Conservation (phyloP, 1,284 basidiomycete genomes). For the Trametes sp. region DNA sequence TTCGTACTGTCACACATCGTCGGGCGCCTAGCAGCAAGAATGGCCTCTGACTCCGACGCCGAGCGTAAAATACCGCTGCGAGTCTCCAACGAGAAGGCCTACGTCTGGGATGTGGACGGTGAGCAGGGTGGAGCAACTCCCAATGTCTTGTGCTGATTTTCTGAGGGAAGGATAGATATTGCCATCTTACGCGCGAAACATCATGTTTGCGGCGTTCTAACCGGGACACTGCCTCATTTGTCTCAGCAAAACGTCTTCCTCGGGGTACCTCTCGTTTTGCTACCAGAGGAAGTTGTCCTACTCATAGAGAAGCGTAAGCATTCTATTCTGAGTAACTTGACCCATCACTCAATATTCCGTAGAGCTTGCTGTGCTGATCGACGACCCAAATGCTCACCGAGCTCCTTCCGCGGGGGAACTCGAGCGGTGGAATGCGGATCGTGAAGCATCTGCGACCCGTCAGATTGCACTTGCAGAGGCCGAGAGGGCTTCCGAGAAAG, state of each 20-base stretch:
- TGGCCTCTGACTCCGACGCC: slow-evolving; percentile 31
- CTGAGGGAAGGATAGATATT: slow-evolving; percentile 65
- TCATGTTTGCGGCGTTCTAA: slow-evolving; percentile 85
- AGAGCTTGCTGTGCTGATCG: slow-evolving; percentile 83
- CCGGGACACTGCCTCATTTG: slow-evolving; percentile 92
- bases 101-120: slow-evolving; percentile 85
- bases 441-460: slow-evolving; percentile 51
- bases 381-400: slow-evolving; percentile 72
- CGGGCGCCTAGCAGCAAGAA: slow-evolving; percentile 19
- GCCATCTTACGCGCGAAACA: slow-evolving; percentile 80
- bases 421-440: slow-evolving; percentile 60
- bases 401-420: slow-evolving; percentile 63
- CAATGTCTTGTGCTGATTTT: slow-evolving; percentile 8
- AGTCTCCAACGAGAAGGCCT: slow-evolving; percentile 75
- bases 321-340: slow-evolving; percentile 16
- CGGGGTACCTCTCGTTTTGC: slow-evolving; percentile 86
- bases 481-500: slow-evolving; percentile 54
- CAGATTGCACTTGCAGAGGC: slow-evolving; percentile 57
- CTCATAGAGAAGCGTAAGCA: slow-evolving; percentile 80
- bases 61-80: slow-evolving; percentile 49
- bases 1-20: slow-evolving; percentile 4
- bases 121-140: slow-evolving; percentile 16
- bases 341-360: slow-evolving; percentile 10
- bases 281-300: slow-evolving; percentile 92
- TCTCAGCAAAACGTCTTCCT: slow-evolving; percentile 98